Percentiles rank a stretch among this genome's conserved stretches.
Evolutionary conservation across 257 asterid genomes (phyloP).

Genomic region (Solanum pinnatisectum): DNA sequence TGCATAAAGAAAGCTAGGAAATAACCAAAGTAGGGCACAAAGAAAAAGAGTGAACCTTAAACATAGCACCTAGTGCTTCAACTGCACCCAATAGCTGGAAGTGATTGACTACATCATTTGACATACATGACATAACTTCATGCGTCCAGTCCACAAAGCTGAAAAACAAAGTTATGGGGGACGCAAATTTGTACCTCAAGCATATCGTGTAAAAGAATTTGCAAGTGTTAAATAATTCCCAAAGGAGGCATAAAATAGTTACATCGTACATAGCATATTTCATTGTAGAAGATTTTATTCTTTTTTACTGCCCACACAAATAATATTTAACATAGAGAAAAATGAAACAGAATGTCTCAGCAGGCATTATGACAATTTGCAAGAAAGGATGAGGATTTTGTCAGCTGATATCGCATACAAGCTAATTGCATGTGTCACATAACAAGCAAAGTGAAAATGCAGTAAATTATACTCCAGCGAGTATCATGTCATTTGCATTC

Average conservation of each 20-base stretch:
- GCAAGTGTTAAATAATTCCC: not conserved
- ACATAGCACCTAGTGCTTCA: slow-evolving; percentile 81
- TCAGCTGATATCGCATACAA: not conserved
- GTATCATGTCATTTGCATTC: not conserved
- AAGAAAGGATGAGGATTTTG: not conserved
- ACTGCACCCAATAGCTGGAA: slow-evolving; percentile 70
- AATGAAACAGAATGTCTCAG: not conserved
- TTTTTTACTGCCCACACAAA: not conserved
- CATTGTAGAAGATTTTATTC: not conserved
- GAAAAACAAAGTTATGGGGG: slow-evolving; percentile 23
- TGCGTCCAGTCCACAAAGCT: slow-evolving; percentile 85
- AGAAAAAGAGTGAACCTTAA: slow-evolving; percentile 42
- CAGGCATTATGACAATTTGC: not conserved
- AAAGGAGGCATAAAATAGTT: not conserved
- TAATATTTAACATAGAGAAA: not conserved
- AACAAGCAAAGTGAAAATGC: not conserved
- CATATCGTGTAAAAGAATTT: not conserved
- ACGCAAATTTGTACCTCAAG: not conserved
- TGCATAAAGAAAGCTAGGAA: not conserved
- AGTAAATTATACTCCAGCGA: not conserved
- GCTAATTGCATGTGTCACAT: not conserved
- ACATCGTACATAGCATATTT: not conserved
- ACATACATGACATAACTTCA: slow-evolving; percentile 43
- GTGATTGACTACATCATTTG: slow-evolving; percentile 54
- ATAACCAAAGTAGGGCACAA: not conserved